Evolutionary conservation across 2,329 filamentous ascomycete species (phyloP).

Genomic region (Aspergillaceae sp.): DNA sequence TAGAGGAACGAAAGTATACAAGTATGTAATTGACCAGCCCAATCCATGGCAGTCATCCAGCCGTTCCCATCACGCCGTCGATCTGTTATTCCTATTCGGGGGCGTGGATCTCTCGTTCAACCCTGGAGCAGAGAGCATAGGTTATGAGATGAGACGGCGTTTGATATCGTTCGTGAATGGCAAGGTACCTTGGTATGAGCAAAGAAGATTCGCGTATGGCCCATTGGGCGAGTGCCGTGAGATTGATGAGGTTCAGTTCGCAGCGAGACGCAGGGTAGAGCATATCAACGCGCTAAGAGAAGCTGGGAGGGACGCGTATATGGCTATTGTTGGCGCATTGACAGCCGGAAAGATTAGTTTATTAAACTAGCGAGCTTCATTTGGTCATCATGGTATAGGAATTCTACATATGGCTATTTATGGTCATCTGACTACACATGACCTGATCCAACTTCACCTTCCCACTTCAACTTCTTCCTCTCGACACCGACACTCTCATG

Average conservation of each 20-base stretch:
- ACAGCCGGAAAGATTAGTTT: slow-evolving; percentile 37
- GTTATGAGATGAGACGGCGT: slow-evolving; percentile 30
- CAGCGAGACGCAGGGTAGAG: slow-evolving; percentile 23
- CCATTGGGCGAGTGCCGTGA: slow-evolving; percentile 30
- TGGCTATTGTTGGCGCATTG: slow-evolving; percentile 23
- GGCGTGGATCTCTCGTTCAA: slow-evolving; percentile 31
- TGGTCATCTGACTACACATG: neutral
- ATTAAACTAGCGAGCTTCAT: slow-evolving; percentile 21
- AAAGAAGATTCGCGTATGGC: slow-evolving; percentile 31
- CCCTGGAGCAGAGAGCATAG: slow-evolving; percentile 24
- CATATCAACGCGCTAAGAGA: slow-evolving; percentile 23
- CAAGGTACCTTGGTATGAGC: slow-evolving; percentile 28
- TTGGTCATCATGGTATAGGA: no score
- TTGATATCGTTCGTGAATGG: slow-evolving; percentile 36
- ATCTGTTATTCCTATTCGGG: slow-evolving; percentile 39
- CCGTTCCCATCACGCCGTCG: slow-evolving; percentile 41
- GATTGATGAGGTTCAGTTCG: slow-evolving; percentile 25
- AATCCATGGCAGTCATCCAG: slow-evolving; percentile 43
- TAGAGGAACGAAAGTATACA: slow-evolving; percentile 24
- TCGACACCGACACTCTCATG: neutral
- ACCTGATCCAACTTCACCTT: neutral
- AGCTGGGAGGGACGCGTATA: slow-evolving; percentile 21
- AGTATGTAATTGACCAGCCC: slow-evolving; percentile 37
- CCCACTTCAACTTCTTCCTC: neutral
- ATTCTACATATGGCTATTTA: no score